Percentiles rank a stretch among this genome's conserved stretches.
These are phyloP conservation scores for Cyclotella kingstonii DNA, from an alignment of 108 stramenopile genomes.

Conservation along the genomic window DNA sequence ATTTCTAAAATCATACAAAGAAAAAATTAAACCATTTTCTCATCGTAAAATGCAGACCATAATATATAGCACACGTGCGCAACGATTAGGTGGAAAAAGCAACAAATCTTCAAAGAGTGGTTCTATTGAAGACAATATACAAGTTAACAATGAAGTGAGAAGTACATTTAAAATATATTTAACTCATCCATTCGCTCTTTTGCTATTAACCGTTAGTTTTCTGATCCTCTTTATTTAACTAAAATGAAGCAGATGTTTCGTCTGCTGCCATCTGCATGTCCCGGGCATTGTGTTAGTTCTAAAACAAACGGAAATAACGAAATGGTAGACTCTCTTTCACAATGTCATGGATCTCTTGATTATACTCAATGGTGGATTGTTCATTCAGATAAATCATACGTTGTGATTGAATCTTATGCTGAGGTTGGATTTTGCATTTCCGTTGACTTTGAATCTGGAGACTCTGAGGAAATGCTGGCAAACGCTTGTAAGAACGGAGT, in stretches of 20 bases:
- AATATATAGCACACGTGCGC: background rate
- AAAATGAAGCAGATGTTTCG: slow-evolving; percentile 19
- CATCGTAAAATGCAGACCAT: background rate
- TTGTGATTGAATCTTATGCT: slow-evolving; percentile 35
- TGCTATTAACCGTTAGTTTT: background rate
- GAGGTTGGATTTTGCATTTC: slow-evolving; percentile 28
- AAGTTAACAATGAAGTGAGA: background rate
- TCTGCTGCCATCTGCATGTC: slow-evolving; percentile 32
- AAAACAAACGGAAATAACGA: slow-evolving; percentile 8
- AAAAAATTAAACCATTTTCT: background rate
- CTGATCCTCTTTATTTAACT: background rate
- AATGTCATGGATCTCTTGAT: slow-evolving; percentile 10
- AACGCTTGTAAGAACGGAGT: slow-evolving; percentile 23
- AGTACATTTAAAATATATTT: background rate
- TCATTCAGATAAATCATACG: slow-evolving; percentile 36
- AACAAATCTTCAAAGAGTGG: background rate
- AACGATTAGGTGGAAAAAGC: background rate
- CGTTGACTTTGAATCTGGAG: slow-evolving; percentile 28
- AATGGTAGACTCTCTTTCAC: slow-evolving; percentile 14
- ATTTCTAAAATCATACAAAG: background rate
- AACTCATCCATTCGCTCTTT: background rate
- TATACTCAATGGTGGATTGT: slow-evolving; percentile 30
- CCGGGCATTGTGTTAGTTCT: slow-evolving; percentile 30
- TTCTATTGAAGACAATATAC: background rate
- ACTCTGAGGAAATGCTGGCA: slow-evolving; percentile 14